Evolutionary conservation across 106 monocot species (phyloP).

Genomic region (Phalaenopsis equestris): DNA sequence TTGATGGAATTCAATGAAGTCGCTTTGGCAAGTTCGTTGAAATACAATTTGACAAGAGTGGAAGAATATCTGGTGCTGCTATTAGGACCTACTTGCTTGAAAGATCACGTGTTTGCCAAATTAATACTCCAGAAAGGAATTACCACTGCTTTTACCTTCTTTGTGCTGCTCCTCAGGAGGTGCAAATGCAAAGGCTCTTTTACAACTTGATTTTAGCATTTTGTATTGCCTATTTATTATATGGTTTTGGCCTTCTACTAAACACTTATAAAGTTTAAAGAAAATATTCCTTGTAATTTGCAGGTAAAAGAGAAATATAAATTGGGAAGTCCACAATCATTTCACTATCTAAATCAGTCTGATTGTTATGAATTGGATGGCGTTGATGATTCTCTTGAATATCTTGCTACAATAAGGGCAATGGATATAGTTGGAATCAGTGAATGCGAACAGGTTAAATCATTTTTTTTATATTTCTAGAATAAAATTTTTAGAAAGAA

Average conservation of each 20-base stretch:
- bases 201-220: not conserved
- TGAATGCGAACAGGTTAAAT: slow-evolving; percentile 41
- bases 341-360: slow-evolving; percentile 66
- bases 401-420: slow-evolving; percentile 57
- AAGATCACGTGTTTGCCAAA: slow-evolving; percentile 59
- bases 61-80: slow-evolving; percentile 60
- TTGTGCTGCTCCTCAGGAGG: slow-evolving; percentile 51
- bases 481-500: not conserved
- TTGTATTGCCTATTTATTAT: slow-evolving; percentile 3
- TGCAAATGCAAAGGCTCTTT: slow-evolving; percentile 7
- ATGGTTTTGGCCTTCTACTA: not conserved
- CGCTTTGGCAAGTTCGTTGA: slow-evolving; percentile 74
- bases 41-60: slow-evolving; percentile 59
- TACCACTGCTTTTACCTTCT: slow-evolving; percentile 66
- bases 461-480: not conserved
- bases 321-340: slow-evolving; percentile 33
- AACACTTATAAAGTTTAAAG: not conserved
- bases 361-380: slow-evolving; percentile 48
- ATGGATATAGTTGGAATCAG: slow-evolving; percentile 73
- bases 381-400: slow-evolving; percentile 54
- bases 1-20: slow-evolving; percentile 20
- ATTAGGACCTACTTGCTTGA: slow-evolving; percentile 63
- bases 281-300: slow-evolving; percentile 1
- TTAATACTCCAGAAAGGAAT: slow-evolving; percentile 49
- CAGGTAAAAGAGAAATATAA: slow-evolving; percentile 46